Evolutionary conservation across 176 grass and related monocot genomes (phyloP).

Genomic region (Oryza rufipogon): DNA sequence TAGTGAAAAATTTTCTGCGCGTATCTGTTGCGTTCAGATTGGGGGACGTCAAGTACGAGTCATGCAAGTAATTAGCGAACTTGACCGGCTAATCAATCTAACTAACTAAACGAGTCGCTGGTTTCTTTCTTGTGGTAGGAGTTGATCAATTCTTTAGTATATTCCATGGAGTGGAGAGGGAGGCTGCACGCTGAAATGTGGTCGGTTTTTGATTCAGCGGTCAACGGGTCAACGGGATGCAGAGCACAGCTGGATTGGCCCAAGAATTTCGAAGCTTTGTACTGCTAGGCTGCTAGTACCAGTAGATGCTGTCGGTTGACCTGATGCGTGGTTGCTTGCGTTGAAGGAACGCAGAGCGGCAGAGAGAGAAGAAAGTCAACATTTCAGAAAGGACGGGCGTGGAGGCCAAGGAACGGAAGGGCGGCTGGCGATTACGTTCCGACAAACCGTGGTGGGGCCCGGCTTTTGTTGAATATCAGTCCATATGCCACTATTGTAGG

Average conservation of each 20-base stretch:
- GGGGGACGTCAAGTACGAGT: not conserved
- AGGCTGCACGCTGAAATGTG: not conserved
- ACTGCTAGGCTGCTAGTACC: no score
- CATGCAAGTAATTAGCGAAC: not conserved
- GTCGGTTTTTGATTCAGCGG: not conserved
- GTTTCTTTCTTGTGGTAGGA: conserved; percentile 15
- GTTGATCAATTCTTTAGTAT: not conserved
- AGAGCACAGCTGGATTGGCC: not conserved
- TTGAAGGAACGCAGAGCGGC: not conserved
- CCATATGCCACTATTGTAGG: no score
- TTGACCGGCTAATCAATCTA: not conserved
- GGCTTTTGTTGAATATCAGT: no score
- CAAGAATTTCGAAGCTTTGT: not conserved
- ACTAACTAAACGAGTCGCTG: not conserved
- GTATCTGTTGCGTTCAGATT: not conserved
- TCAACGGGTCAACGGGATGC: conserved; percentile 25
- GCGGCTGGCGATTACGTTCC: no score
- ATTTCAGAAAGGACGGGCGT: no score
- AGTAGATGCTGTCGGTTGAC: not conserved
- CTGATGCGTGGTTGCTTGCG: not conserved
- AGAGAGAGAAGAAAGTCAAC: not conserved
- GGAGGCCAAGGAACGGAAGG: no score
- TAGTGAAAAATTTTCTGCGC: not conserved
- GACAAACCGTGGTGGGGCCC: no score
- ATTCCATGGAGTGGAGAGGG: no score